Conservation (phyloP, 768 basidiomycete genomes). For the Amanita subjunquillea region DNA sequence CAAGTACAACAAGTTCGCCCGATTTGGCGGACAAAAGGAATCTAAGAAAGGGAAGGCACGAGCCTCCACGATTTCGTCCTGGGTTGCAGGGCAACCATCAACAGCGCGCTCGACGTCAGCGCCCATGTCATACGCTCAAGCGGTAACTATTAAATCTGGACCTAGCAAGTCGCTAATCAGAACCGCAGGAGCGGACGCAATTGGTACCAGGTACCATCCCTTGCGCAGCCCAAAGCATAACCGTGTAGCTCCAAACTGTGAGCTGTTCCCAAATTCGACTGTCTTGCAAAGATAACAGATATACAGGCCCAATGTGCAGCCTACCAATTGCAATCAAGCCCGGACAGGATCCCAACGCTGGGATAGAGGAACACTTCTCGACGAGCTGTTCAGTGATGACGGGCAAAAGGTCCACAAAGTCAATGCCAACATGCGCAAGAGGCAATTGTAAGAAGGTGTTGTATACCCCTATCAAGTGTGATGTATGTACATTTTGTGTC, state of each 20-base stretch:
- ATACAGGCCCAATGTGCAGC: slow-evolving; percentile 68
- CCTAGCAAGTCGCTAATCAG: too few species aligned
- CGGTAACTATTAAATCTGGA: too few species aligned
- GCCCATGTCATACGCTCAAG: too few species aligned
- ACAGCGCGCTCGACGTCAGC: too few species aligned
- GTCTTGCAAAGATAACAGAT: not conserved
- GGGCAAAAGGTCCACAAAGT: slow-evolving; percentile 38
- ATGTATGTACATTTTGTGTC: slow-evolving; percentile 34
- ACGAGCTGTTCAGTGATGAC: slow-evolving; percentile 61
- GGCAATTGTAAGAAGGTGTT: slow-evolving; percentile 63
- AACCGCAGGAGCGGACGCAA: too few species aligned
- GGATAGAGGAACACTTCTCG: slow-evolving; percentile 70
- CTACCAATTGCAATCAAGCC: slow-evolving; percentile 65
- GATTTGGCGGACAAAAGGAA: too few species aligned
- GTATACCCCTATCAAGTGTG: slow-evolving; percentile 64
- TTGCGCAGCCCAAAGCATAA: slow-evolving; percentile 62
- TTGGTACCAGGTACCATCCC: too few species aligned
- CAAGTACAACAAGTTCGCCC: too few species aligned
- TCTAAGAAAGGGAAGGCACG: too few species aligned
- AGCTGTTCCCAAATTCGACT: not conserved
- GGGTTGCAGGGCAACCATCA: too few species aligned
- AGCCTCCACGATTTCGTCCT: too few species aligned
- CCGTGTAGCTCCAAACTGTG: slow-evolving; percentile 49
- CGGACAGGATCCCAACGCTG: slow-evolving; percentile 70
- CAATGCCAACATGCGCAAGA: slow-evolving; percentile 49